Evolutionary conservation across 257 asterid genomes (phyloP).

Genomic region (Nicotiana benthamiana): DNA sequence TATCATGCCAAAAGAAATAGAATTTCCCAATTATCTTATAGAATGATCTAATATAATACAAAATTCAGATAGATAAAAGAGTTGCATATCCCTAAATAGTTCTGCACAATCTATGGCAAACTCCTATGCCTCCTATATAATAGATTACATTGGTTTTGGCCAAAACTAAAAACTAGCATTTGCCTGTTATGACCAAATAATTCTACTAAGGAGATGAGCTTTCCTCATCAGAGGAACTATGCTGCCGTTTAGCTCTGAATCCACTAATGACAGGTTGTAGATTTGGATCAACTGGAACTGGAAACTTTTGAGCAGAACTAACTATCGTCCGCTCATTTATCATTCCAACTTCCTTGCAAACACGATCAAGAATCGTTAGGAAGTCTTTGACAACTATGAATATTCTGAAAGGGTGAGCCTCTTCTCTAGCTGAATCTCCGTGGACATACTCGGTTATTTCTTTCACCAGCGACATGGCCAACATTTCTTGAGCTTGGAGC

Average conservation of each 20-base stretch:
- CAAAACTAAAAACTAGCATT: neutral
- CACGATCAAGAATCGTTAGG: constrained; percentile 19
- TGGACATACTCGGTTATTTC: constrained; percentile 30
- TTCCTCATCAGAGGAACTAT: constrained; percentile 19
- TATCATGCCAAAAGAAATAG: neutral
- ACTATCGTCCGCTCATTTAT: constrained; percentile 16
- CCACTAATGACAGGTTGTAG: constrained; percentile 15
- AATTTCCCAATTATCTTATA: neutral
- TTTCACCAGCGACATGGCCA: constrained; percentile 24
- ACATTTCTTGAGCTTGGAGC: constrained; percentile 22
- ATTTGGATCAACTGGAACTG: constrained; percentile 27
- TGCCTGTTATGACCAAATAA: neutral
- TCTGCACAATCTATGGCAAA: neutral
- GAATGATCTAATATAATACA: constrained; percentile 4
- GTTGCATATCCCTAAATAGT: neutral
- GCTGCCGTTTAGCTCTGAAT: constrained; percentile 5
- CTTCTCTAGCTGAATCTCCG: constrained; percentile 27
- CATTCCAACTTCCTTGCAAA: constrained; percentile 21
- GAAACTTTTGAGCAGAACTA: constrained; percentile 18
- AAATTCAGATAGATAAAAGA: neutral
- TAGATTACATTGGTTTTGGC: constrained; percentile 9
- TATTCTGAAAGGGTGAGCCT: constrained; percentile 23
- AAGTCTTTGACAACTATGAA: constrained; percentile 26
- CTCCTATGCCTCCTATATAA: neutral
- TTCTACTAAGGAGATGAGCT: neutral